Conservation (phyloP, 2,329 filamentous ascomycete genomes). For the Sclerotinia subarctica region DNA sequence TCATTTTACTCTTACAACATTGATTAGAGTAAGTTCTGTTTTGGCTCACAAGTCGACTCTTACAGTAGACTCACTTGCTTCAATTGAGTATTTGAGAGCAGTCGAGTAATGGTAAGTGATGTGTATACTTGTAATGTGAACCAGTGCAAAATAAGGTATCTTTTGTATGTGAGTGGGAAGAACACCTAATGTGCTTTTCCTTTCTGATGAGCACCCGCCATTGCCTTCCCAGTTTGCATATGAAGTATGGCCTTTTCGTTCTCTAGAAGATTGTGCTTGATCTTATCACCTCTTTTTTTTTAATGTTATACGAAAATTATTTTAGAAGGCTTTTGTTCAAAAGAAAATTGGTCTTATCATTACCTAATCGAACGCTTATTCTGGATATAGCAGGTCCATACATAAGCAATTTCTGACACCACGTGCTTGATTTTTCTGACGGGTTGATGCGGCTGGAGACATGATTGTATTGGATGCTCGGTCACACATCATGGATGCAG, state of each 20-base stretch:
- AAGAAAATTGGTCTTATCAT: too few species aligned
- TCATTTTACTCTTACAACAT: neutral
- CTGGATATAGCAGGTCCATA: too few species aligned
- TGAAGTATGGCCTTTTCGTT: neutral
- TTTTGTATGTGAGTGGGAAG: neutral
- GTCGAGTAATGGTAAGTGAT: neutral
- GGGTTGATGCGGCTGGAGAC: neutral
- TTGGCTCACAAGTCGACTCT: neutral
- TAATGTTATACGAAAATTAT: neutral
- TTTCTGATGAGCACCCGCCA: neutral
- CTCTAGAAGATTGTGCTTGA: too few species aligned
- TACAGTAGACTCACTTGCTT: neutral
- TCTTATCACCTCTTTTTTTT: neutral
- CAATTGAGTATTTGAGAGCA: neutral
- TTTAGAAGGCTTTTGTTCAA: neutral
- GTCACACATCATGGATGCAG: neutral
- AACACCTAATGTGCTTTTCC: neutral
- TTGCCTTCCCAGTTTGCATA: too few species aligned
- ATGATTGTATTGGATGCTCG: neutral
- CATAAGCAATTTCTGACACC: too few species aligned
- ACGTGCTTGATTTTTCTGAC: neutral
- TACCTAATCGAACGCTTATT: too few species aligned
- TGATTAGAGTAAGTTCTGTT: neutral
- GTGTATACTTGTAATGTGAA: neutral
- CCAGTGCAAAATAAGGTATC: neutral